Base-by-base conservation (phyloP, 805 yeast genomes). In the Candida boleticola region DNA sequence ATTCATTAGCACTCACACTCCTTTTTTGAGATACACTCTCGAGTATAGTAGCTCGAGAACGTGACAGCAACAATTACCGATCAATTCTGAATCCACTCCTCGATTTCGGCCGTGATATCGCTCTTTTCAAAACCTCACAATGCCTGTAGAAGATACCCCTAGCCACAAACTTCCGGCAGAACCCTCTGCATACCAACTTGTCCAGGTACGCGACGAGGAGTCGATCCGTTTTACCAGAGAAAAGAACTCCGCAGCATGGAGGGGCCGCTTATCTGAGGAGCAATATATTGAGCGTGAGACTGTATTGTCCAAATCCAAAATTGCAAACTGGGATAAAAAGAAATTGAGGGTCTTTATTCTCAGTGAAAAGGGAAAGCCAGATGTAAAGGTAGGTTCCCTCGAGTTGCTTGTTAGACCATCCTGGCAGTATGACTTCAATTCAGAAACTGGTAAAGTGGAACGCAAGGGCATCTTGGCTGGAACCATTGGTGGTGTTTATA, bases 401-500 rank as follows among this genome's bases (percentile, higher is more conserved):
- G 76, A 70, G 46, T 37, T 69, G 16, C 41, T 64, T 19, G 50
- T 68, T 18, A 49, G 76, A 36, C 50, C 54, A 23, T 43, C 67
- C 3, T 55, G 60, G 57, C 52, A 55, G 30, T 60, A 60, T 38
- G 48, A 43, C 11, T 46, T 16, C 29, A 38, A 41, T 6, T 44
- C 44, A 11, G 44, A 42, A 2, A 45, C 41, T 5, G 51, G 49
- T 5, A 36, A 47, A 22, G 61, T 57, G 3, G 43, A 38, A 3
- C 43, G 51, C 25, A 40, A 47, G 10, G 46, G 46, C 3, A 50
- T 64, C 14, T 46, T 49, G 25, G 47, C 64, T 39, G 76, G 71
- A 1, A 64, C 72, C 40, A 57, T 71, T 29, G 74, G 75, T 13
- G 72, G 69, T 2, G 76, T 71, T 2, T 70, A 50, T 52, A 67